Evolutionary conservation across 345 rosid genomes (phyloP), one percentile per base, ranked within the genome.

Genomic region (Brassica juncea): DNA sequence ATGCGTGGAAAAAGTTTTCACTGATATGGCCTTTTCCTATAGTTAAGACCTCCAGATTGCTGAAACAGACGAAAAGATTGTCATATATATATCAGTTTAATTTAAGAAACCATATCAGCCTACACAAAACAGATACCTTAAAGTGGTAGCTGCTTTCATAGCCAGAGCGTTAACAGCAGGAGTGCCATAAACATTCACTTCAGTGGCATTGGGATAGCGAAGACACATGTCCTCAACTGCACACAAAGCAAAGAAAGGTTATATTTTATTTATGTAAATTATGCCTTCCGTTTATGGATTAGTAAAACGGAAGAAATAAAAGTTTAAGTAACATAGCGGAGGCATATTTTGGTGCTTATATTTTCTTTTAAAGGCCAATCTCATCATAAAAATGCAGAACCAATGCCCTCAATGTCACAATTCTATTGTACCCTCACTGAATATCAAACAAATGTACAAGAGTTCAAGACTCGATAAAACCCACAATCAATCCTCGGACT

Each of bases 211-310:
- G 37, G 98, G 97, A 80, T 93, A 91, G 66, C 97, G 88, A 55
- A 4, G 82, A 83, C 98, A 96, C 89, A 96, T 87, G 80, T 90
- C 92, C 86, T 88, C 97, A 82, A 96, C 98, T 96, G 85, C 73
- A 86, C 66, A 81, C 25, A 39, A 63, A 77, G 28, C 67, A 15
- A 37, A 0, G n/a, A 21, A 5, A 76, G 4, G 32, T 19, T 63
- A 28, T 0, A 27, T 8, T 67, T 5, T 55, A 35, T 30, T 44
- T 31, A 62, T 32, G 14, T 4, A 54, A 30, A 55, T 15, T 21
- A 77, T 54, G 21, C 55, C 71, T 52, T 35, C 2, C 0, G 1
- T 35, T 34, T 69, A 2, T 47, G 39, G 44, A 31, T 62, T 47
- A 62, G 70, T 27, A 35, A 37, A 71, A 44, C 28, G 14, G 28